Conservation (phyloP, 352 stramenopile species). For the Pythium coloratum region DNA sequence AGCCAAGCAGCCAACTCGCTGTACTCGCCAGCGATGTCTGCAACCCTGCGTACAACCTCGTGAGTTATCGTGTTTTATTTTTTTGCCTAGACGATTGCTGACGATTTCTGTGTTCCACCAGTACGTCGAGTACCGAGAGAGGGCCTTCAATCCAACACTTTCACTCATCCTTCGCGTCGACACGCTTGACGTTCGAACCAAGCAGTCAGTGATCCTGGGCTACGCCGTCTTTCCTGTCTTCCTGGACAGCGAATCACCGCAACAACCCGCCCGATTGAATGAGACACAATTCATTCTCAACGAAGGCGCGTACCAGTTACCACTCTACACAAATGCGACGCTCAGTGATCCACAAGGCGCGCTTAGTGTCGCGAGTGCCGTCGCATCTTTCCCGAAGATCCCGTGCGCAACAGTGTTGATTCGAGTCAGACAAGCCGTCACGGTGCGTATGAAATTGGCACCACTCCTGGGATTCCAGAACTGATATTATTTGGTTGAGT, state of each 20-base stretch:
- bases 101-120: constrained; percentile 22
- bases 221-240: constrained; percentile 79
- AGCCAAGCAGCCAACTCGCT: constrained; percentile 36
- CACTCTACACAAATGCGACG: constrained; percentile 51
- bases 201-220: constrained; percentile 60
- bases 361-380: constrained; percentile 34
- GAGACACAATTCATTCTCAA: constrained; percentile 62
- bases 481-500: not conserved
- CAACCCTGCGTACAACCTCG: constrained; percentile 50
- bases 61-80: constrained; percentile 23
- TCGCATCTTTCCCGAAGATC: constrained; percentile 46
- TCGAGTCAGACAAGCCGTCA: constrained; percentile 51
- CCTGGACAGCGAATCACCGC: constrained; percentile 55
- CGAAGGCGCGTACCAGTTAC: constrained; percentile 75
- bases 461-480: not conserved
- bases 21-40: constrained; percentile 30
- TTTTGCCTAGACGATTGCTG: not conserved
- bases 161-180: constrained; percentile 87
- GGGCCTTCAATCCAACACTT: constrained; percentile 72
- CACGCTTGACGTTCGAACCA: constrained; percentile 62
- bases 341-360: constrained; percentile 35
- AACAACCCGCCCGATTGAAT: constrained; percentile 52
- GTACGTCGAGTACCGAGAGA: constrained; percentile 76
- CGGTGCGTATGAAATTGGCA: constrained; percentile 29
- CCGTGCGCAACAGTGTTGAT: constrained; percentile 82